Evolutionary conservation across 345 rosid species (phyloP), one percentile per base, ranked within the genome.

Genomic region (Eutrema yunnanense): DNA sequence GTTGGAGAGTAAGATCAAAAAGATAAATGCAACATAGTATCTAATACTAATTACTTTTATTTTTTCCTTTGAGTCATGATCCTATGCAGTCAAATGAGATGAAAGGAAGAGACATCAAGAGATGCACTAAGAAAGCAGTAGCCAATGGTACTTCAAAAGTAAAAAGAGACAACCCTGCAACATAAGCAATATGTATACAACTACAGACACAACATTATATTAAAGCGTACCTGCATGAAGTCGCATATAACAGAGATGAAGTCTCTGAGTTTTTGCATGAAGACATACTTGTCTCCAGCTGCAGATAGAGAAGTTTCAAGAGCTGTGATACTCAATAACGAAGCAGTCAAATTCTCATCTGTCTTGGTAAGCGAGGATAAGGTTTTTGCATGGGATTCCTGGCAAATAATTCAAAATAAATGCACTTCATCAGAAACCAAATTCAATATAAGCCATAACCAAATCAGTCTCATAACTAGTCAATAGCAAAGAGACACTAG

Each of bases 191-290:
- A 63, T 56, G 69, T 47, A 64, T 22, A 57, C 40, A 49, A 43
- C 59, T 61, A 73, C 65, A 71, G 33, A n/a, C 61, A 27, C 58
- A 51, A 75, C 78, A 78, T 73, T 22, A 82, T 69, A 82, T 74
- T 38, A 81, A 73, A 44, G 67, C 90, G 53, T 92, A 95, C 98
- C 98, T 95, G 93, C 92, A 95, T 84, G 83, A 95, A 92, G 77
- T 90, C 94, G 82, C 97, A 92, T 82, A 90, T 74, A 84, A 87
- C 90, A 85, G 99, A 88, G 83, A 95, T 81, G 82, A 84, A 95
- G 88, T 88, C 85, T 83, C 96, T 96, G 78, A 95, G 92, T 86
- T 90, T 90, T 86, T 95, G 98, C 99, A 90, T 87, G 88, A 90
- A 95, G 82, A 95, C 83, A 92, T 83, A 95, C 96, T 88, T 92